Evolutionary conservation across 2,329 filamentous ascomycete genomes (phyloP), one percentile per base, ranked within the genome.

Genomic region (Chrysoporthe deuterocubensis): DNA sequence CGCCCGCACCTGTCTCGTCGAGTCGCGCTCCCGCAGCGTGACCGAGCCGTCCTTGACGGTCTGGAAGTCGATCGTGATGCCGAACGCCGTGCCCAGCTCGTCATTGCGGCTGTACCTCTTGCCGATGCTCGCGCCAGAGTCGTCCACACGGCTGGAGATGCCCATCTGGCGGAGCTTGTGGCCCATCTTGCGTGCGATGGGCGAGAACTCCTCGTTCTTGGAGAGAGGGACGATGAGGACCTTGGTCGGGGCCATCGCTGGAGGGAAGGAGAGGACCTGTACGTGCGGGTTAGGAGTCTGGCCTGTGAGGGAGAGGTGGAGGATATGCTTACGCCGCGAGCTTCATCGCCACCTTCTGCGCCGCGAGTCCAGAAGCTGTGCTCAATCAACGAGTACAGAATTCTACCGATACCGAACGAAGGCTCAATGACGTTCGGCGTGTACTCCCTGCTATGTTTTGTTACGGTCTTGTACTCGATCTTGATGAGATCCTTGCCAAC

Each of bases 381-480:
- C 83, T 99, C 96, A 77, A 97, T 92, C 75, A 99, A 83, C 69
- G 92, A 90, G 84, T 97, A 98, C 68, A 98, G 84, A 71, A 98
- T 97, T 74, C 95, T 89, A 69, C 95, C 96, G 76, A 98, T 97
- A 84, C 95, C 95, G 75, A 98, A 99, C 0, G 95, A 98, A 1
- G 95, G 96, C 83, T 99, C 96, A 74, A 98, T 96, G 60, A 97
- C 94, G 77, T 97, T 97, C 69, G 95, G 95, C 0, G 91, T 96
- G 82, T 93, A 99, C 78, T 97, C 94, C 74, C 96, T 88, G 68
- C 90, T 88, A 77, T 97, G 91, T 80, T 97, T 93, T 4, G 89
- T 87, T 71, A 93, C 86, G 73, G 91, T 97, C 74, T 90, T 89
- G 82, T 92, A 94, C 82, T 94, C 92, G 73, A 98, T 93, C 68